Conservation (phyloP, 2,329 filamentous ascomycete genomes). For the Didymella keratinophila region DNA sequence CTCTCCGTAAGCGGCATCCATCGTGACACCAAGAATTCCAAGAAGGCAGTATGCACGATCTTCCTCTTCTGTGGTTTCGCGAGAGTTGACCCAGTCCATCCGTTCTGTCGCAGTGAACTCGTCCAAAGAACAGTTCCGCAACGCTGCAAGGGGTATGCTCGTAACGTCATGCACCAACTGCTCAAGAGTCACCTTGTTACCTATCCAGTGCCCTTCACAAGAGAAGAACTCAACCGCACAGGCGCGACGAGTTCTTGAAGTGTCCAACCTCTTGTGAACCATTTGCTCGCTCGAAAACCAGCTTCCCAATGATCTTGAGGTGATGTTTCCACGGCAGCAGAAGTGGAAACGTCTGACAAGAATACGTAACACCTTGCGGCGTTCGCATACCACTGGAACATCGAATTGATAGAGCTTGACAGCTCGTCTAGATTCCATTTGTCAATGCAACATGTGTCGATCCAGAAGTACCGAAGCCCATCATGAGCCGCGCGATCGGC, state of each 20-base stretch:
- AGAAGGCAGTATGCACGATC: conserved; percentile 27
- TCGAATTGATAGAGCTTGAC: not conserved
- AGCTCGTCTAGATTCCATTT: not conserved
- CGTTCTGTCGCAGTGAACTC: conserved; percentile 22
- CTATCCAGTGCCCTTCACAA: conserved; percentile 16
- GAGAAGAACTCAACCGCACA: conserved; percentile 26
- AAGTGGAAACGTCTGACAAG: not conserved
- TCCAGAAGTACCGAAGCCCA: not conserved
- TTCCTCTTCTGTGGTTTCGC: conserved; percentile 27
- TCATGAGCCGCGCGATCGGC: not conserved
- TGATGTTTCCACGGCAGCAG: not conserved
- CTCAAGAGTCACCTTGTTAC: conserved; percentile 16
- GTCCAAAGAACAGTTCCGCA: conserved; percentile 10
- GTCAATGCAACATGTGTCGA: not conserved
- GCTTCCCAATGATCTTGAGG: not conserved
- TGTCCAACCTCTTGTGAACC: conserved; percentile 10
- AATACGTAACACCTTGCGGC: not conserved
- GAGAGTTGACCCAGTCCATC: conserved; percentile 22
- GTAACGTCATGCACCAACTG: conserved; percentile 15
- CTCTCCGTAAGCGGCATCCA: not conserved
- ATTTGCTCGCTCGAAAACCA: conserved; percentile 11
- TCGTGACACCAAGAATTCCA: conserved; percentile 23
- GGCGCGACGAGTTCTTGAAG: conserved; percentile 28
- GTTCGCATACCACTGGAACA: not conserved
- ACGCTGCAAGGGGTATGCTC: conserved; percentile 16